These are phyloP conservation scores for Polytolypa hystricis DNA, from an alignment of 2,329 filamentous ascomycete species.

Conservation along the genomic window DNA sequence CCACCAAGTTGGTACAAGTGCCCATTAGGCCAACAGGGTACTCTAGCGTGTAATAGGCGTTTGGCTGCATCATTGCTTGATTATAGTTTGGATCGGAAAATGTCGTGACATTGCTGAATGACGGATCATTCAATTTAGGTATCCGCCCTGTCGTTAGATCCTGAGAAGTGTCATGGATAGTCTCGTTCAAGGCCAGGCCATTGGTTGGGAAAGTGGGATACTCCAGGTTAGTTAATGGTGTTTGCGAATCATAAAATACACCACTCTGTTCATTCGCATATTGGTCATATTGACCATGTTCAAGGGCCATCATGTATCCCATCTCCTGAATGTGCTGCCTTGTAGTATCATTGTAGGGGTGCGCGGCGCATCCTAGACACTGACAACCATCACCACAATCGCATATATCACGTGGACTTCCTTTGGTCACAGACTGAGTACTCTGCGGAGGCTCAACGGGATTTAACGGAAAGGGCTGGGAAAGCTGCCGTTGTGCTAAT, in stretches of 20 bases:
- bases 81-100: conserved; percentile 4
- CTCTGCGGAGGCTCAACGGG: not conserved
- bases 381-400: conserved; percentile 35
- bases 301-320: conserved; percentile 30
- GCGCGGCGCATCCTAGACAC: conserved; percentile 35
- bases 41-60: conserved; percentile 32
- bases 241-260: conserved; percentile 13
- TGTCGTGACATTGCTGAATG: not conserved
- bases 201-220: conserved; percentile 12
- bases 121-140: conserved; percentile 6
- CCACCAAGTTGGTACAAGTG: conserved; percentile 37
- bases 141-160: conserved; percentile 12
- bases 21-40: conserved; percentile 28
- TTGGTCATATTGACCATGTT: conserved; percentile 18
- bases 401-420: conserved; percentile 25
- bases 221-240: conserved; percentile 11
- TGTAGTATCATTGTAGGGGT: conserved; percentile 38
- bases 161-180: conserved; percentile 7
- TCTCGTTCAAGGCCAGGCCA: not conserved
- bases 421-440: conserved; percentile 1
- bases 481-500: not conserved
- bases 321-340: conserved; percentile 36
- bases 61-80: conserved; percentile 29
- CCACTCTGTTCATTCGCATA: conserved; percentile 15
- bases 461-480: not conserved